Conservation (phyloP, 768 basidiomycete genomes). For the Tephrocybe sp. region DNA sequence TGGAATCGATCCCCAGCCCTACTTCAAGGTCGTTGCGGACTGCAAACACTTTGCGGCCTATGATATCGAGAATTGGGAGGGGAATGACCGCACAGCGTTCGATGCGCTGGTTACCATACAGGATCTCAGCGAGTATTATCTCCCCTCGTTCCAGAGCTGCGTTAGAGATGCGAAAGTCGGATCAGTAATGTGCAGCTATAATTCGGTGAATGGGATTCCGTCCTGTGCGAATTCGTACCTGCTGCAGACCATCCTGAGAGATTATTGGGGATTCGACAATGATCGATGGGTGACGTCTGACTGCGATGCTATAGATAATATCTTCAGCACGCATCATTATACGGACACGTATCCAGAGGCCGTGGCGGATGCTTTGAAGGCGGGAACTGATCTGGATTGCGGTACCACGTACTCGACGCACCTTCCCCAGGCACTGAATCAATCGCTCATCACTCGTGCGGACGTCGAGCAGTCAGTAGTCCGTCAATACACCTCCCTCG, state of each 20-base stretch:
- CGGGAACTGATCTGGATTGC: slow-evolving; percentile 56
- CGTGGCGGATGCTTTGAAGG: slow-evolving; percentile 46
- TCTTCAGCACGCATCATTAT: slow-evolving; percentile 49
- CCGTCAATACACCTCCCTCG: slow-evolving; percentile 51
- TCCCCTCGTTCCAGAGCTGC: slow-evolving; percentile 54
- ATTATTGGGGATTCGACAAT: slow-evolving; percentile 48
- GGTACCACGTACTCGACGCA: slow-evolving; percentile 43
- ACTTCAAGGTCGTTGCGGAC: slow-evolving; percentile 50
- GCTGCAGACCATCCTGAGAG: slow-evolving; percentile 48
- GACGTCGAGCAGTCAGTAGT: slow-evolving; percentile 42
- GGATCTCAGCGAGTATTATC: slow-evolving; percentile 55
- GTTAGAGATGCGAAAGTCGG: slow-evolving; percentile 60
- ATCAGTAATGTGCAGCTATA: slow-evolving; percentile 64
- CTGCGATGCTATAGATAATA: slow-evolving; percentile 52
- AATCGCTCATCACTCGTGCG: slow-evolving; percentile 40
- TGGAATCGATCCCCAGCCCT: slow-evolving; percentile 48
- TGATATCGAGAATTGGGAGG: slow-evolving; percentile 56
- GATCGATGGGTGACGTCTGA: slow-evolving; percentile 56
- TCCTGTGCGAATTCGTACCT: slow-evolving; percentile 53
- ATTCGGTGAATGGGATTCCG: slow-evolving; percentile 58
- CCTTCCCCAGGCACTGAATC: slow-evolving; percentile 46
- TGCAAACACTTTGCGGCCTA: slow-evolving; percentile 64
- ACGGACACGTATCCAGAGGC: slow-evolving; percentile 42
- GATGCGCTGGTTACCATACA: slow-evolving; percentile 52
- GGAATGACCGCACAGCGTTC: slow-evolving; percentile 45